These are phyloP conservation scores for Pseudogymnoascus sp. DNA, from an alignment of 2,329 filamentous ascomycete species.

Conservation along the genomic window DNA sequence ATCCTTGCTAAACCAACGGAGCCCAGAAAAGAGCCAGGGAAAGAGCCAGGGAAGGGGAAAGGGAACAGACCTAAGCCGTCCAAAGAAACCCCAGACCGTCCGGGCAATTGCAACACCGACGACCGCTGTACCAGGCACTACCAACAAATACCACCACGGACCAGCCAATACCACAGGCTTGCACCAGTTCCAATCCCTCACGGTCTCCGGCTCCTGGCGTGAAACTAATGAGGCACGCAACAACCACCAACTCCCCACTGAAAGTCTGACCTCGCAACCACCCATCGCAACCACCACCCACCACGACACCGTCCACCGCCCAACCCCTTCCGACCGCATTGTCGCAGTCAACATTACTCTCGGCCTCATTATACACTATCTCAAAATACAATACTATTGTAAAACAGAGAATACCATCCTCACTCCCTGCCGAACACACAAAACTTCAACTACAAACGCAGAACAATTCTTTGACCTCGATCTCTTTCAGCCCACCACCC, in stretches of 20 bases:
- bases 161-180: not conserved
- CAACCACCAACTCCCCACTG: not conserved
- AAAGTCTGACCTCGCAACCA: constrained; percentile 2
- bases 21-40: not conserved
- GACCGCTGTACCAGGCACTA: not conserved
- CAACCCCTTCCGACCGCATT: constrained; percentile 3
- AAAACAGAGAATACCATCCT: not conserved
- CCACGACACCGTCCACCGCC: not conserved
- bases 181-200: not conserved
- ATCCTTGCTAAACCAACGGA: not conserved
- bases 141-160: not conserved
- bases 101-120: not conserved
- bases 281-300: not conserved
- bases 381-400: constrained; percentile 24
- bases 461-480: not conserved
- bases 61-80: not conserved
- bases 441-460: not conserved
- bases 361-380: constrained; percentile 33
- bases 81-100: not conserved
- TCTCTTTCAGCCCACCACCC: not conserved
- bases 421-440: not conserved
- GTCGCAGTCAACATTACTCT: constrained; percentile 25
- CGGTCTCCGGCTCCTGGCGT: not conserved
- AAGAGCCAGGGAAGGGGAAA: not conserved
- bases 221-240: constrained; percentile 1